phyloP scores from a whole-genome alignment of 1,284 basidiomycete genomes.

The Microbotryum lychnidis-dioicae region DNA sequence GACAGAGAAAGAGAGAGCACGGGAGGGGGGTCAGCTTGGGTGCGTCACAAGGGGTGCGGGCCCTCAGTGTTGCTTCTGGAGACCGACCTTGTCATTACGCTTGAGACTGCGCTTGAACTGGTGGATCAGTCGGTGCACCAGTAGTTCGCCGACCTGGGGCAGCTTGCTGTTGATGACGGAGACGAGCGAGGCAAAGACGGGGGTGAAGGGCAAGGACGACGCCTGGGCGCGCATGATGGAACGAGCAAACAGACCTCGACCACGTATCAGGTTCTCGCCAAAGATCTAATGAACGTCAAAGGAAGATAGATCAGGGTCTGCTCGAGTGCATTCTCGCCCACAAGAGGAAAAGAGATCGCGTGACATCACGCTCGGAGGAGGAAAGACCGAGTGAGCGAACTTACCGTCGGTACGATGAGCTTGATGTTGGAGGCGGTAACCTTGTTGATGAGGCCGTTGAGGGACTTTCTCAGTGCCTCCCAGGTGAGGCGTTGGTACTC shows the following conservation, averaged over 20 bases:
- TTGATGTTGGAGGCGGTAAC: constrained; percentile 59
- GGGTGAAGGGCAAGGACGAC: constrained; percentile 92
- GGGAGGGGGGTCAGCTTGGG: not conserved
- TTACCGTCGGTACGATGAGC: constrained; percentile 75
- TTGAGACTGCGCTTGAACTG: constrained; percentile 94
- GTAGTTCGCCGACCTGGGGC: constrained; percentile 87
- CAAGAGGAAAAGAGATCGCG: not conserved
- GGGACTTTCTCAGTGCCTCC: constrained; percentile 95
- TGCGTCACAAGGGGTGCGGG: too few species aligned
- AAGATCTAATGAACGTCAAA: constrained; percentile 49
- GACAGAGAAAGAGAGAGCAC: not conserved
- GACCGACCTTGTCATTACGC: constrained; percentile 86
- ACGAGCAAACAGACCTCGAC: constrained; percentile 77
- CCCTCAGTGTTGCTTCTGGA: not conserved
- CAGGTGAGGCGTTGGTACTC: constrained; percentile 94
- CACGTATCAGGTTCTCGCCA: constrained; percentile 81
- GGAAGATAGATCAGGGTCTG: not conserved
- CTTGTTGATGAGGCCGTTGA: constrained; percentile 99
- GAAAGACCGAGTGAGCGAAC: not conserved
- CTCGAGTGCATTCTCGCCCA: not conserved
- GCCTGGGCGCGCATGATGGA: constrained; percentile 98
- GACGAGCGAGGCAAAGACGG: constrained; percentile 89
- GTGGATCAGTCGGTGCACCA: constrained; percentile 79
- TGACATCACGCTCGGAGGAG: not conserved
- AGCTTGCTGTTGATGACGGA: constrained; percentile 96